Evolutionary conservation across 169 alveolate species (phyloP), one percentile per base, ranked within the genome.

Genomic region (Theileria parva): DNA sequence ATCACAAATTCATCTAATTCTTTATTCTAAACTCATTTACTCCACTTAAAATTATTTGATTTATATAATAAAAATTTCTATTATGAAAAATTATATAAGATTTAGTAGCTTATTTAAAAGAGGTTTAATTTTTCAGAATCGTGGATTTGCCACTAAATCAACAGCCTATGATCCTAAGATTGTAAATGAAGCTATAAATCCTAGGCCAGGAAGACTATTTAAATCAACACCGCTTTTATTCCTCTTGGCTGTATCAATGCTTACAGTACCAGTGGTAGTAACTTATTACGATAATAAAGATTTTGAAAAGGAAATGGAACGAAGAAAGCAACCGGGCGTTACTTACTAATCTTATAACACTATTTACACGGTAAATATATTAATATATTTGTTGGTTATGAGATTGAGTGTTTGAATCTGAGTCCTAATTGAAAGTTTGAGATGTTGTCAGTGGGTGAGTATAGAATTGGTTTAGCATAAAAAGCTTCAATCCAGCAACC

Each of bases 401-500:
- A 27, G 8, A 37, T 27, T n/a, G 50, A 23, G 6, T 60, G 53
- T 19, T 30, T 60, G 66, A 30, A 64, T n/a, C 63, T 73, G 28
- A 83, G 75, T 0, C 89, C 89, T 60, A 83, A 23, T 48, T 83
- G 89, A 64, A 83, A 13, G 25, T 61, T 37, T 75, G 64, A 57
- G 21, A 72, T 57, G 44, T 64, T 77, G 59, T 83, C 89, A n/a
- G 86, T 25, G 21, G 86, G 89, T n/a, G 65, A 48, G 51, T 67
- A 77, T 13, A 83, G 48, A 34, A 83, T 73, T 5, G 89, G 86
- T 60, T 83, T 74, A 19, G 89, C 79, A 7, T 74, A 71, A 60
- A 69, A 83, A 6, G 86, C 75, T 55, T 83, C 89, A 25, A 83
- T 19, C 89, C 89, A 83, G 61, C 86, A 75, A 8, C 89, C 89